Percentiles rank a stretch among this genome's conserved stretches.
Evolutionary conservation across 2,329 filamentous ascomycete genomes (phyloP).

Genomic region (Endoconidiophora laricicola): DNA sequence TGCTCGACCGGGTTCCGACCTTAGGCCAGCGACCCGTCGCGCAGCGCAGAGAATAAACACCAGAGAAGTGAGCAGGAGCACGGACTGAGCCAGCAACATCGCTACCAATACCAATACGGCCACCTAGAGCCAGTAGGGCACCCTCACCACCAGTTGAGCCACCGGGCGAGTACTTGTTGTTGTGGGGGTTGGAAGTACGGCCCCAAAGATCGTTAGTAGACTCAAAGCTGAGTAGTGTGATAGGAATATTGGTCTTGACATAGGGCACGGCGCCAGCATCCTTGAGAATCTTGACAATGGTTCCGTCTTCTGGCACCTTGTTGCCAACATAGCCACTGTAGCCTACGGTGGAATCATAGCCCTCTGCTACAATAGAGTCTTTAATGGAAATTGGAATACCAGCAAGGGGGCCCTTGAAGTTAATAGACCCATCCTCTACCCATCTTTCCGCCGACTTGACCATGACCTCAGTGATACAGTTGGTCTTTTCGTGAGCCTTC

Average conservation of each 20-base stretch:
- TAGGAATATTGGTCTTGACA: conserved; percentile 80
- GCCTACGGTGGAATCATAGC: conserved; percentile 69
- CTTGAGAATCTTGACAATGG: conserved; percentile 60
- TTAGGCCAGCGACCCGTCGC: conserved; percentile 86
- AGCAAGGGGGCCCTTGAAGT: conserved; percentile 66
- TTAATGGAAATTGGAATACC: conserved; percentile 80
- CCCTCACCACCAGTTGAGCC: conserved; percentile 79
- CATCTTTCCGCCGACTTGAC: conserved; percentile 63
- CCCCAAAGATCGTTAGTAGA: conserved; percentile 70
- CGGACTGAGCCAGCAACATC: conserved; percentile 84
- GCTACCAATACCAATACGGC: conserved; percentile 75
- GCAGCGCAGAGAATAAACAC: conserved; percentile 74
- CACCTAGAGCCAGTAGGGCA: conserved; percentile 65
- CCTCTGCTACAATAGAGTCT: conserved; percentile 61
- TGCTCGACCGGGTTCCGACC: conserved; percentile 65
- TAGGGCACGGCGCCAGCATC: conserved; percentile 81
- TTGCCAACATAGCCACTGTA: conserved; percentile 60
- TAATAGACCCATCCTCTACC: conserved; percentile 39
- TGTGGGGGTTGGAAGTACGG: conserved; percentile 65
- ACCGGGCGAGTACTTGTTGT: conserved; percentile 67
- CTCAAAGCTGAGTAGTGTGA: conserved; percentile 76
- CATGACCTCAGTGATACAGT: conserved; percentile 79
- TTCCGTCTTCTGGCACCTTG: conserved; percentile 48
- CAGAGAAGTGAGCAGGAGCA: conserved; percentile 74
- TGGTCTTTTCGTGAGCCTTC: conserved; percentile 70